These are phyloP conservation scores for Beauveria asiatica DNA, from an alignment of 2,329 filamentous ascomycete genomes.

Conservation along the genomic window DNA sequence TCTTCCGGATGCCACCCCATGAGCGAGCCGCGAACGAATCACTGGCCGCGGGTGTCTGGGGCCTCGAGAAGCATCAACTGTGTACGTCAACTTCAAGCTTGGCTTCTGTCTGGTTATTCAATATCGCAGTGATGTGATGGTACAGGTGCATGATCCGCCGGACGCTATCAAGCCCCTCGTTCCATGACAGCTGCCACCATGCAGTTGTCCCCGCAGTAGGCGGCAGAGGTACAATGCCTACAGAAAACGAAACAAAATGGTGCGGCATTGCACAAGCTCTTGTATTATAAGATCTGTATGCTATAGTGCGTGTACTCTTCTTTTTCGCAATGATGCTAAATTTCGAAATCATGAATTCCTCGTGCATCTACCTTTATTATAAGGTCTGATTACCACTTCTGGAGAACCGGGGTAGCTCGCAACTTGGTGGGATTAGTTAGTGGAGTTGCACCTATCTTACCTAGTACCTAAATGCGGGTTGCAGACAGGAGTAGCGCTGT, in stretches of 20 bases:
- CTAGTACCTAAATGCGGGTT: no score
- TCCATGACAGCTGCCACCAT: background rate
- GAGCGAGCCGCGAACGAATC: background rate
- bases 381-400: background rate
- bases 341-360: no score
- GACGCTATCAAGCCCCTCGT: no score
- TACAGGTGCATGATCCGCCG: background rate
- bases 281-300: background rate
- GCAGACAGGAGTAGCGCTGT: no score
- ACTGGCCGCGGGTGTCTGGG: background rate
- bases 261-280: background rate
- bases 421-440: no score
- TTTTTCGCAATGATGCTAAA: no score
- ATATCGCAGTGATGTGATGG: background rate
- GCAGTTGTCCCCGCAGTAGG: background rate
- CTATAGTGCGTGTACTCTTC: background rate
- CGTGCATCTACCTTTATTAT: no score
- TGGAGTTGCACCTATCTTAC: no score
- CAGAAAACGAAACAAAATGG: background rate
- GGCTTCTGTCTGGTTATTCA: background rate
- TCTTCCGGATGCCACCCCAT: slow-evolving; percentile 2
- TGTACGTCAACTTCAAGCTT: background rate
- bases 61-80: background rate
- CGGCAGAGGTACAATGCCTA: background rate
- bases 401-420: background rate